Base-by-base conservation (phyloP, 139 green algal genomes). In the Picochlorum costavermella region DNA sequence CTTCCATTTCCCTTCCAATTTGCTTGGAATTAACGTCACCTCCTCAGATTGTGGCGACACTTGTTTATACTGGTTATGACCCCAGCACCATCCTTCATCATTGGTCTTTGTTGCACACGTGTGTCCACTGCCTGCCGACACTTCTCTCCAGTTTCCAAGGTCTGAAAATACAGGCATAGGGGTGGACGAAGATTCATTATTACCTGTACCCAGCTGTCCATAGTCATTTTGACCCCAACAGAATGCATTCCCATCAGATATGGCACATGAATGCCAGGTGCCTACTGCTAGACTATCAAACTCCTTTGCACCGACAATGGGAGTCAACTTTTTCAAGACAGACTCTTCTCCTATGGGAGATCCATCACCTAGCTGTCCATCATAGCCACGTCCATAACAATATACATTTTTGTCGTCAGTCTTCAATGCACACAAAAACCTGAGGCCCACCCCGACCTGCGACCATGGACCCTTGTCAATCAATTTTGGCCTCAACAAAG, bases 51-150 rank as follows among this genome's bases (percentile, higher is more conserved):
- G n/a, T n/a, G 20, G n/a, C 6, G 23, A 50, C n/a, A 51, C 40
- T 51, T 64, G 23, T 6, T 64, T 29, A 9, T 64, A 50, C 5
- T 50, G 12, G 30, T 64, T 64, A 28, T 29, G 20, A 25, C 58
- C 58, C 58, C 58, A 64, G 20, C 58, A 49, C 23, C 20, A 64
- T 3, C 20, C 20, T 28, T 29, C 20, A 17, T 28, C 58, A 10
- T 64, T 31, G 13, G 20, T 31, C 25, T 64, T 64, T 28, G 25
- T 50, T 28, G 58, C 58, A 64, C 20, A 64, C 12, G 58, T 64
- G 20, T 50, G 25, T 11, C 25, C 12, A 51, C 6, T 31, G 12
- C 58, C 58, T 23, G n/a, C 57, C 13, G 58, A 64, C 12, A 64
- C 4, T 9, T 29, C 20, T 31, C 20, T 50, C 58, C 58, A 64